A percentile compares a stretch with the other conserved stretches of the same genome.
phyloP scores from a whole-genome alignment of 2,329 filamentous ascomycete genomes.

The Leptographium lundbergii region DNA sequence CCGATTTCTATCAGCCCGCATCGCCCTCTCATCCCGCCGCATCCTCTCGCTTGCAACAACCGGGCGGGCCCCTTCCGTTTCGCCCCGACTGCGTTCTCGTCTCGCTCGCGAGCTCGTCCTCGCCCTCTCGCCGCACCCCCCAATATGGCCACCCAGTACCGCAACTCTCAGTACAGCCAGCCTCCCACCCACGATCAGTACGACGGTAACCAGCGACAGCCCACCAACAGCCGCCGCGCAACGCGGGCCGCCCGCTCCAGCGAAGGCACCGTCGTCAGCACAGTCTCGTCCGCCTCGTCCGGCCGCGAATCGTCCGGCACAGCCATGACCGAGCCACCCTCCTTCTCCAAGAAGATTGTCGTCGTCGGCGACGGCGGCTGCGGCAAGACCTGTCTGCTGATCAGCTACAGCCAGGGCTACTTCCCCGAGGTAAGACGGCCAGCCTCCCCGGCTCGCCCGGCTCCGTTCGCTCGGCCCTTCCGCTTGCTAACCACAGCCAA shows the following conservation, averaged over 20 bases:
- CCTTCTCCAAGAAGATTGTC: conserved; percentile 98
- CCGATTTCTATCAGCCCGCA: too few species aligned
- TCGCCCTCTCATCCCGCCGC: background rate
- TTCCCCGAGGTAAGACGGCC: conserved; percentile 72
- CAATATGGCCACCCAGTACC: conserved; percentile 40
- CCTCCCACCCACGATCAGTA: conserved; percentile 26
- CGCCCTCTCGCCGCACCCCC: too few species aligned
- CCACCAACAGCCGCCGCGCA: conserved; percentile 26
- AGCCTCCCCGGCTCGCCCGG: background rate
- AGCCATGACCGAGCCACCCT: conserved; percentile 74
- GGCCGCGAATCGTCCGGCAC: conserved; percentile 70
- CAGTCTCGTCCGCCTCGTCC: conserved; percentile 47
- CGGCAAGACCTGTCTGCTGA: conserved; percentile 95
- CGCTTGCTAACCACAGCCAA: background rate
- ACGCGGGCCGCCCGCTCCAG: conserved; percentile 55
- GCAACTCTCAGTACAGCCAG: conserved; percentile 38
- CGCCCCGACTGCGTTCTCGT: background rate
- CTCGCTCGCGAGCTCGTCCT: too few species aligned
- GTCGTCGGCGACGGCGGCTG: conserved; percentile 97
- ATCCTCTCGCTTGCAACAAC: too few species aligned
- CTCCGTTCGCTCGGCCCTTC: background rate
- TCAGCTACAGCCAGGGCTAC: conserved; percentile 97
- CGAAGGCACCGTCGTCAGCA: conserved; percentile 73
- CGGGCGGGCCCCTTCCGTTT: background rate
- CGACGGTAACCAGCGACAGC: conserved; percentile 23